Base-by-base conservation (phyloP, 805 yeast species). In the Candida boleticola region DNA sequence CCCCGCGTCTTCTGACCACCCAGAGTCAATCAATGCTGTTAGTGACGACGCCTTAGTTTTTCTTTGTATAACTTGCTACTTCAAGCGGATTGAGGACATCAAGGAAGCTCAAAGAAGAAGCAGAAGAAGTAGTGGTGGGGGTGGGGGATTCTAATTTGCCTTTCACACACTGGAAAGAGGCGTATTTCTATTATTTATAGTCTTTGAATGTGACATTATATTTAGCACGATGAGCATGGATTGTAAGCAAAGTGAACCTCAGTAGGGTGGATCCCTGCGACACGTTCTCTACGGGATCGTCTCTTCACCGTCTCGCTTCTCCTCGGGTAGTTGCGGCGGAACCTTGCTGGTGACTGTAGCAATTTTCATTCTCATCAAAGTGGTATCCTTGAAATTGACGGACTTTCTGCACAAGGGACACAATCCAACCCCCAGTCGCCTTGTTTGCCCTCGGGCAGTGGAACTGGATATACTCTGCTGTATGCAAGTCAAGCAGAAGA, bases 401-500 rank as follows among this genome's bases (percentile, higher is more conserved):
- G 49, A 43, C 46, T 70, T 61, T 29, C 76, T 52, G 47, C 76
- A 70, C 49, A 70, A 54, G 4, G 76, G 76, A 53, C 76, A 70
- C 13, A 68, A 54, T 0, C 76, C 76, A 3, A 58, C 58, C 5
- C 75, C 75, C 37, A 56, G 52, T 29, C 54, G 53, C 16, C 63
- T 47, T 4, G 61, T 62, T 46, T 70, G 76, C 6, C 76, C 76
- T 10, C 74, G 53, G 18, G 76, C 74, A 36, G 59, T 54, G 1
- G 73, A 66, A 29, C 68, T 57, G 4, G 73, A 51, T 2, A 70
- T 52, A 46, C 72, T 63, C 43, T 62, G 66, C 50, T 64, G 73
- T 14, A 70, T 58, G 46, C 76, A 70, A 29, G 66, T 72, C 7
- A 70, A 49, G 42, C 76, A 70, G 49, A 66, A 70, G 3, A 70